Conservation (phyloP, 495 filamentous ascomycete genomes). For the Massariosphaeria phaeospora region DNA sequence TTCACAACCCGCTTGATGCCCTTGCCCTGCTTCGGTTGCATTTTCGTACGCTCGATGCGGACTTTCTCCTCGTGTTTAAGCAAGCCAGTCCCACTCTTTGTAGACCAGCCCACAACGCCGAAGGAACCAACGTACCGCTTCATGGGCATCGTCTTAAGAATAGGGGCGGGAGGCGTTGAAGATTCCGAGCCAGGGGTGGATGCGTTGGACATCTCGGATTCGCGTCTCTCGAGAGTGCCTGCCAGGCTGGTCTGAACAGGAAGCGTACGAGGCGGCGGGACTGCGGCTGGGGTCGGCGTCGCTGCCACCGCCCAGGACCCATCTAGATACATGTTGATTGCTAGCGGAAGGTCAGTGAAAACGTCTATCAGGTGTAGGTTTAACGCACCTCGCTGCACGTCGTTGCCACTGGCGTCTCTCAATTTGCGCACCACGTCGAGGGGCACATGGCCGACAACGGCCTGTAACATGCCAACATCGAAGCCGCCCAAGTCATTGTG, state of each 20-base stretch:
- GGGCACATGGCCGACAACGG: slow-evolving; percentile 64
- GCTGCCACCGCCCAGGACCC: slow-evolving; percentile 72
- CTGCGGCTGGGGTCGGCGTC: neutral
- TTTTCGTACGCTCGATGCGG: slow-evolving; percentile 80
- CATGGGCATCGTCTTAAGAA: slow-evolving; percentile 47
- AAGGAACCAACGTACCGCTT: slow-evolving; percentile 85
- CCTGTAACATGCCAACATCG: slow-evolving; percentile 62
- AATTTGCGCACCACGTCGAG: slow-evolving; percentile 33
- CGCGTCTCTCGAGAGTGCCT: neutral
- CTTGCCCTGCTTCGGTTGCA: slow-evolving; percentile 49
- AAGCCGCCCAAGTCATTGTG: slow-evolving; percentile 45
- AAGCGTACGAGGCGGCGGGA: slow-evolving; percentile 3
- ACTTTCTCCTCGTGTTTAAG: slow-evolving; percentile 73
- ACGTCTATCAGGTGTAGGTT: neutral
- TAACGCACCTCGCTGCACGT: slow-evolving; percentile 44
- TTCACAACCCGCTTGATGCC: slow-evolving; percentile 48
- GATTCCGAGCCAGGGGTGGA: slow-evolving; percentile 11
- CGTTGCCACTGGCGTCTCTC: slow-evolving; percentile 38
- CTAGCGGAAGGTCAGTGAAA: slow-evolving; percentile 23
- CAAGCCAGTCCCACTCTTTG: slow-evolving; percentile 69
- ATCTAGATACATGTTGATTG: slow-evolving; percentile 77
- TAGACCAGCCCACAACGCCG: slow-evolving; percentile 87
- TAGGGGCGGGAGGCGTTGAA: slow-evolving; percentile 5
- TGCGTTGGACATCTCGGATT: slow-evolving; percentile 13
- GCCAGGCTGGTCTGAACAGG: slow-evolving; percentile 13